Base-by-base conservation (phyloP, 129 eudicot species). In the Saposhnikovia divaricata region DNA sequence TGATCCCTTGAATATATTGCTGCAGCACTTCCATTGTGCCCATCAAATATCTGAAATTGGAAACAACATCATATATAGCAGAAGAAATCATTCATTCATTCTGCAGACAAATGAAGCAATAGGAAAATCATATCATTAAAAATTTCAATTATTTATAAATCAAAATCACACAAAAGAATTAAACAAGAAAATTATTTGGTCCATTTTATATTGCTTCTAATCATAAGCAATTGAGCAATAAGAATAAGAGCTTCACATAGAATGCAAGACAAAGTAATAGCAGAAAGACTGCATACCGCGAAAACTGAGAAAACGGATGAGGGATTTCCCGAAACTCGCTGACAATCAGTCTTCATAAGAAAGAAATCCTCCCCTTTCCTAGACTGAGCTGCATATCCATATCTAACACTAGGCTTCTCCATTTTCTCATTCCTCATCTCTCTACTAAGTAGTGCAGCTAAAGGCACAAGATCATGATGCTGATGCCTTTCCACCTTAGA, bases 1-100 rank as follows among this genome's bases (percentile, higher is more conserved):
- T 87, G 80, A 77, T 94, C 98, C 85, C 93, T 85, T 27, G 98
- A 84, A 82, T 81, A 94, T 27, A 91, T 61, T 80, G 98, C 97
- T 28, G 98, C 98, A 45, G 97, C 98, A 90, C 77, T 87, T 77
- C 98, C 98, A 69, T 94, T 94, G 84, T 94, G 98, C 50, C 98
- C 98, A 86, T 94, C 98, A 44, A 91, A 94, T 21, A 94, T 78
- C 98, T 94, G 82, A 43, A 81, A 37, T 50, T 18, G 70, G 53
- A 39, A 72, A 74, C 18, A n/a, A 27, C 50, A 19, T 43, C 46
- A 74, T 57, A 27, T 51, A 50, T 77, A 57, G 72, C 48, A 57
- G 38, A 39, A 39, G 69, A 39, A 75, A 46, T 12, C 42, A 48
- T 46, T 28, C 15, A 75, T 27, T 12, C 42, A 48, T 46, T 28